Evolutionary conservation across 805 yeast species (phyloP).

Genomic region (Naumovozyma castellii): DNA sequence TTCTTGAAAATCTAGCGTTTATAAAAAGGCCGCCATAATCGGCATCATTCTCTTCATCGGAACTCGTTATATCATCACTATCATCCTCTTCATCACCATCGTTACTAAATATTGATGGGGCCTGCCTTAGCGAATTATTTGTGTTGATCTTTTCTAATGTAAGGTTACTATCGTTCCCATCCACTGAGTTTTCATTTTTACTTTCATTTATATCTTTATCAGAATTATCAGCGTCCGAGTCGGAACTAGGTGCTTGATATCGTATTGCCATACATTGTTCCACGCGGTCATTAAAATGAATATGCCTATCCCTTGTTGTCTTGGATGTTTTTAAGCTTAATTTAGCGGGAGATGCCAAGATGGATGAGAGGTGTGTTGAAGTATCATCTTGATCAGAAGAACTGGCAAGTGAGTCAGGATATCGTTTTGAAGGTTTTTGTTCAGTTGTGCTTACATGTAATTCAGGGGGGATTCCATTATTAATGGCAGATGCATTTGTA

Average conservation of each 20-base stretch:
- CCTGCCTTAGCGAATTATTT: no score
- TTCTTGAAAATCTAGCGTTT: constrained; percentile 26
- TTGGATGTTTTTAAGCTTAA: constrained; percentile 1
- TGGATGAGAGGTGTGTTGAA: constrained; percentile 9
- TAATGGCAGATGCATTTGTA: no score
- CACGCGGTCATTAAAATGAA: constrained; percentile 89
- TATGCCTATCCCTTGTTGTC: constrained; percentile 40
- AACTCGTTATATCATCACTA: constrained; percentile 8
- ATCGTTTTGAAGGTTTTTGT: background rate
- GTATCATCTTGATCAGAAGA: background rate
- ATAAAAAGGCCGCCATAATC: constrained; percentile 29
- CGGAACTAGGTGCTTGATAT: constrained; percentile 12
- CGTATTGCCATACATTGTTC: constrained; percentile 83
- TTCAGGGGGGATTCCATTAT: background rate
- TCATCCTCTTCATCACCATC: constrained; percentile 6
- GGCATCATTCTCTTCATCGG: constrained; percentile 25
- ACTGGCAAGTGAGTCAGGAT: background rate
- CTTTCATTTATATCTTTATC: constrained; percentile 22
- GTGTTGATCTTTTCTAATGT: no score
- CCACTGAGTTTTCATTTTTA: background rate
- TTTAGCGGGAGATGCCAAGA: constrained; percentile 12
- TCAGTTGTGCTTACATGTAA: background rate
- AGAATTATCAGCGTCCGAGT: constrained; percentile 18
- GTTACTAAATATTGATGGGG: constrained; percentile 4
- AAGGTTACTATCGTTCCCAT: constrained; percentile 6